Percentiles rank a stretch among this genome's conserved stretches.
These are phyloP conservation scores for Psilocybe cubensis DNA, from an alignment of 768 basidiomycete species.

Conservation along the genomic window DNA sequence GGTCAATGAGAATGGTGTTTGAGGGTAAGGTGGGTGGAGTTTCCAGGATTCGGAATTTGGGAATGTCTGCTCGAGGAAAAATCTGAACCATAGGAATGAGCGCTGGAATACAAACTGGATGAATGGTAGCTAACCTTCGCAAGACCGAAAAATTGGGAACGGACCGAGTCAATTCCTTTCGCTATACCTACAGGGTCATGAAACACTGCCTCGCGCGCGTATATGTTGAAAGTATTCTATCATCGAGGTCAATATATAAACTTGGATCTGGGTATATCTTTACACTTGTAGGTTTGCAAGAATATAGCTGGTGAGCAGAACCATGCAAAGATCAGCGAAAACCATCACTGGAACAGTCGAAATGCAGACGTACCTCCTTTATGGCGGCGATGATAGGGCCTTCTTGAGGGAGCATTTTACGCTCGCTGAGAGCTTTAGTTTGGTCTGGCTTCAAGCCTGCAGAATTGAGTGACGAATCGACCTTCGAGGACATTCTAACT, in stretches of 20 bases:
- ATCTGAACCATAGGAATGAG: slow-evolving; percentile 27
- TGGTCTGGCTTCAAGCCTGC: slow-evolving; percentile 42
- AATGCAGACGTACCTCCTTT: slow-evolving; percentile 36
- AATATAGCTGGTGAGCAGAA: slow-evolving; percentile 32
- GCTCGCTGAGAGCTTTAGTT: slow-evolving; percentile 40
- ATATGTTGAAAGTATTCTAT: slow-evolving; percentile 47
- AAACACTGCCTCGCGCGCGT: slow-evolving; percentile 43
- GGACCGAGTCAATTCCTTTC: slow-evolving; percentile 40
- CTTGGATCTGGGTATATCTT: neutral
- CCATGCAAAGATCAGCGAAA: neutral
- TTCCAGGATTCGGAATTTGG: slow-evolving; percentile 42
- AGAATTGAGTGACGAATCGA: slow-evolving; percentile 31
- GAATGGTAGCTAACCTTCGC: slow-evolving; percentile 33
- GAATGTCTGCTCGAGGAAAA: slow-evolving; percentile 46
- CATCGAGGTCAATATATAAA: neutral
- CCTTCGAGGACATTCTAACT: slow-evolving; percentile 24
- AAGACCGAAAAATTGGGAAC: slow-evolving; percentile 46
- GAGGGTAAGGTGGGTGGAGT: slow-evolving; percentile 40
- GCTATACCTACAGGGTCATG: slow-evolving; percentile 51
- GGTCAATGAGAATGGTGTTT: slow-evolving; percentile 47
- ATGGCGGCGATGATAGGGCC: slow-evolving; percentile 40
- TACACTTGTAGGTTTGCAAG: slow-evolving; percentile 40
- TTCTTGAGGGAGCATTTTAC: slow-evolving; percentile 36
- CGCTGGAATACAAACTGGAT: neutral
- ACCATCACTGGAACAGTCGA: no score